Base-by-base conservation (phyloP, 2,329 filamentous ascomycete species). In the Sporothrix brasiliensis region DNA sequence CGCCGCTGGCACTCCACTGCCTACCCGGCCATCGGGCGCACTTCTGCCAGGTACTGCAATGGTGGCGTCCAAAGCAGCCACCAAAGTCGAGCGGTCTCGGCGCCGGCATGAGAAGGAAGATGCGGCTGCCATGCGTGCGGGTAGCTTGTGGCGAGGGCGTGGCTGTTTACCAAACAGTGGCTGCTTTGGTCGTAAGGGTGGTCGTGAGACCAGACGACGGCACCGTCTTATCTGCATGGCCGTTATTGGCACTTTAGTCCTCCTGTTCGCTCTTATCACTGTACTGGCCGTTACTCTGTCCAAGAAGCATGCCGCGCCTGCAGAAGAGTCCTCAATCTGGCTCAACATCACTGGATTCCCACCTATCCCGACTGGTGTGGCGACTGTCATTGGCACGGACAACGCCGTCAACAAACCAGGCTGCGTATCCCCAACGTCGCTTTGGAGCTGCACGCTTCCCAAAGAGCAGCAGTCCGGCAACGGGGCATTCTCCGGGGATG, bases 381-480 rank as follows among this genome's bases (percentile, higher is more conserved):
- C 92, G 72, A 96, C 92, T 0, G 86, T 97, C 19, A 87, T 91
- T 19, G 91, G 90, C 5, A 88, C 93, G 0, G 87, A 92, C 74
- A 88, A 91, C 66, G 85, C 86, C 0, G 81, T 85, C 1, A 81
- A 87, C n/a, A 85, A 88, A 69, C 87, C 87, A 27, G 87, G 86
- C 7, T 98, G 94, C 75, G 88, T 94, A 4, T 82, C 84, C 9
- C 91, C 91, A 0, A 83, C 88, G 11, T 92, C 91, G 0, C 79
- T 95, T 69, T 98, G 94, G 94, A 96, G 91, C 77, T 98, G 94
- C 78, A 86, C 89, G 13, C 80, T 97, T 19, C 93, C 94, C 2
- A 93, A 93, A 77, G 92, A 93, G 74, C 81, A 92, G 72, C 91
- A 94, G 56, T 80, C 85, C 3, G 84, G 85, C 1, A 87, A 90